These are phyloP conservation scores for Dysphania ambrosioides DNA, from an alignment of 148 eudicot species.

Conservation along the genomic window DNA sequence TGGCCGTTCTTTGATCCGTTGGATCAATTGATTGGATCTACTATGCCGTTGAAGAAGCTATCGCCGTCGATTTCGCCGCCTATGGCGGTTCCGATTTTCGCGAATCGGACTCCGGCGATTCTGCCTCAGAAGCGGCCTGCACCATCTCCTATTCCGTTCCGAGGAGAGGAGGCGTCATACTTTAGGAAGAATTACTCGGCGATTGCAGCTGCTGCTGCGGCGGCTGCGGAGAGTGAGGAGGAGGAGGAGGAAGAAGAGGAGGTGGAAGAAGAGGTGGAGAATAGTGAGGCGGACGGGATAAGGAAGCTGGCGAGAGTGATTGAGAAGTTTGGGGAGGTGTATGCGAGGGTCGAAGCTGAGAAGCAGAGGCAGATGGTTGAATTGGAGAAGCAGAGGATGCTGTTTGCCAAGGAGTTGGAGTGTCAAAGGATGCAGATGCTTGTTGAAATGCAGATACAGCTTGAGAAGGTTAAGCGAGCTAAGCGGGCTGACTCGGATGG, in stretches of 20 bases:
- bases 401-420: slow-evolving; percentile 72
- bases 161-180: slow-evolving; percentile 40
- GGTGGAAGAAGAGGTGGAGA: slow-evolving; percentile 18
- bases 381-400: slow-evolving; percentile 79
- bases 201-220: slow-evolving; percentile 45
- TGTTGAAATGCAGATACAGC: slow-evolving; percentile 74
- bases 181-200: slow-evolving; percentile 79
- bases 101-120: slow-evolving; percentile 33
- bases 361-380: slow-evolving; percentile 75
- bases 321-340: slow-evolving; percentile 69
- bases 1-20: slow-evolving; percentile 59
- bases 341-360: slow-evolving; percentile 57
- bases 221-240: slow-evolving; percentile 22
- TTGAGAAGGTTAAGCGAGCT: slow-evolving; percentile 59
- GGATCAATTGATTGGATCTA: slow-evolving; percentile 52
- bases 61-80: slow-evolving; percentile 66
- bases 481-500: slow-evolving; percentile 58
- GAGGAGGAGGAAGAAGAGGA: slow-evolving; percentile 38
- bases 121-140: slow-evolving; percentile 60
- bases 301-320: slow-evolving; percentile 59
- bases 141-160: slow-evolving; percentile 23
- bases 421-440: slow-evolving; percentile 81
- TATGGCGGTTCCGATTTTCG: slow-evolving; percentile 50
- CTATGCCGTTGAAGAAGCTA: slow-evolving; percentile 30
- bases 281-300: slow-evolving; percentile 45